These are phyloP conservation scores for Neonectria punicea DNA, from an alignment of 2,329 filamentous ascomycete genomes.

Conservation along the genomic window DNA sequence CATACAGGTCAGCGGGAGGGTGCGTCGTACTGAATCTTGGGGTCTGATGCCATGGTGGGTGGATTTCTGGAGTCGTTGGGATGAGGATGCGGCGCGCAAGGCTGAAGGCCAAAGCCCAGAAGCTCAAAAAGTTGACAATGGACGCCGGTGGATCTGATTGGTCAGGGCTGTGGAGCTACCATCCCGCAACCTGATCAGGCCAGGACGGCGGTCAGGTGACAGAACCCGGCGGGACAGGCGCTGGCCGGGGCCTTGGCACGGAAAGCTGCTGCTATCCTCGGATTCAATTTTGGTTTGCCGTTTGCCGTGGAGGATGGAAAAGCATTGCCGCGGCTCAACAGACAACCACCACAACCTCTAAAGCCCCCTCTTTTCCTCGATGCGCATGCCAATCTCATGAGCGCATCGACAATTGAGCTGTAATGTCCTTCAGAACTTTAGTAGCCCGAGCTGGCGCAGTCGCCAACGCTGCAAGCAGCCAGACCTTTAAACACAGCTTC, in stretches of 20 bases:
- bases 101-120: conserved; percentile 51
- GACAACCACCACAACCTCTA: conserved; percentile 24
- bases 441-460: conserved; percentile 64
- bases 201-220: conserved; percentile 33
- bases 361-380: conserved; percentile 41
- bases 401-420: conserved; percentile 51
- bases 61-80: conserved; percentile 29
- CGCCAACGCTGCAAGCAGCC: conserved; percentile 56
- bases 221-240: conserved; percentile 15
- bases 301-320: conserved; percentile 45
- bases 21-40: conserved; percentile 75
- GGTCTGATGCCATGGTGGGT: conserved; percentile 68
- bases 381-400: conserved; percentile 47
- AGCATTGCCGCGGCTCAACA: conserved; percentile 45
- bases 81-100: conserved; percentile 45
- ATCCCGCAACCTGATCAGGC: neutral
- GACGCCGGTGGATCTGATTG: conserved; percentile 3
- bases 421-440: conserved; percentile 69
- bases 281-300: conserved; percentile 42
- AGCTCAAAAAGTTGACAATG: conserved; percentile 47
- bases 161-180: neutral
- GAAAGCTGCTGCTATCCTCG: conserved; percentile 37
- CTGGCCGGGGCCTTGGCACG: conserved; percentile 15
- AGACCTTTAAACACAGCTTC: conserved; percentile 54
- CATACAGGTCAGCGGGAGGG: neutral